Evolutionary conservation across 129 eudicot genomes (phyloP).

Genomic region (Saussurea involucrata): DNA sequence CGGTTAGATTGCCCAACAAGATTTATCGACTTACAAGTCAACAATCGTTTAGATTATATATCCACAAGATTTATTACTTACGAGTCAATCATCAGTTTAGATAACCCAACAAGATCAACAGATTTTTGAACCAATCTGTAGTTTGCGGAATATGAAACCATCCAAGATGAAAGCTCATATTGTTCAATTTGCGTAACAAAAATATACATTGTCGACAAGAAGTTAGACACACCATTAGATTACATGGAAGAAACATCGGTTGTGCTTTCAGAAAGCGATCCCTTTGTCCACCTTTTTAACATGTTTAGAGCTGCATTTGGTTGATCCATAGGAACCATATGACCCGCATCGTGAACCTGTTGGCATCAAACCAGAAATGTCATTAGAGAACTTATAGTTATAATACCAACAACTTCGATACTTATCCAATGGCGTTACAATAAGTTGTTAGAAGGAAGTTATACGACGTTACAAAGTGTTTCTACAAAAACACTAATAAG

Average conservation of each 20-base stretch:
- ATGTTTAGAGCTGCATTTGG: constrained; percentile 84
- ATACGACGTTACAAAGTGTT: too few relatives aligned
- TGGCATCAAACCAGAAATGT: constrained; percentile 2
- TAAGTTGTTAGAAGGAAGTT: not conserved
- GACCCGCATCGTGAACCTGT: constrained; percentile 94
- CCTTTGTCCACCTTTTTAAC: constrained; percentile 77
- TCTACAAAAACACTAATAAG: not conserved
- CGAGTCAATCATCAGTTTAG: too few relatives aligned
- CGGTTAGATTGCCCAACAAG: not conserved
- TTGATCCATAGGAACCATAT: constrained; percentile 99
- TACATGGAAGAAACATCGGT: constrained; percentile 50
- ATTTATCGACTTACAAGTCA: not conserved
- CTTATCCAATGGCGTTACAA: too few relatives aligned
- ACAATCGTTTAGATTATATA: not conserved
- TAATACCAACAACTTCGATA: not conserved
- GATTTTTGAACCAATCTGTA: too few relatives aligned
- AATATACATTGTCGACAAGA: too few relatives aligned
- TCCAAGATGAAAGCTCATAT: not conserved
- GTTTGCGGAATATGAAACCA: constrained; percentile 7
- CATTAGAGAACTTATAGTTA: too few relatives aligned
- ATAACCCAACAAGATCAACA: not conserved
- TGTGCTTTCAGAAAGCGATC: constrained; percentile 51
- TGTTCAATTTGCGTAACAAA: not conserved
- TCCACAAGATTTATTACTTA: not conserved
- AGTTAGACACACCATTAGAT: not conserved